A percentile compares a stretch with the other conserved stretches of the same genome.
phyloP scores from a whole-genome alignment of 257 asterid species.

The Henckelia pumila region DNA sequence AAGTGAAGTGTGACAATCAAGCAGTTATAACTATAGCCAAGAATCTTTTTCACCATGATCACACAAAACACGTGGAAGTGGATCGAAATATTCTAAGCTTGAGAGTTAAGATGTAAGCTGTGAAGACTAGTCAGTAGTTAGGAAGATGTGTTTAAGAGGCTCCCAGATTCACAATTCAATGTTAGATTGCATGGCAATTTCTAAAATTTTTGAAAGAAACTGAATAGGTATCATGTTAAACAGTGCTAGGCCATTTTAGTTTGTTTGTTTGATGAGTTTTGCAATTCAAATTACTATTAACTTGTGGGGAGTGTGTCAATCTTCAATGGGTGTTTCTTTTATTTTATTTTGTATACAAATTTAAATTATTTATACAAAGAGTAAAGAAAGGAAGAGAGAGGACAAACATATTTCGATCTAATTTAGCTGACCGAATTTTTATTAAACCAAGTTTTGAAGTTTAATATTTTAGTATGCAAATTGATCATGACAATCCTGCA shows the following conservation, averaged over 20 bases:
- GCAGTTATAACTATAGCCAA: too few relatives aligned
- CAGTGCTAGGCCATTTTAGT: not conserved
- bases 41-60: too few relatives aligned
- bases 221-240: not conserved
- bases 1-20: too few relatives aligned
- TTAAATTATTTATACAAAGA: not conserved
- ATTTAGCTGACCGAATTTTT: not conserved
- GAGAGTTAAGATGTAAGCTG: too few relatives aligned
- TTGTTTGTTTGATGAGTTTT: conserved; percentile 5
- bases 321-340: not conserved
- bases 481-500: conserved; percentile 4
- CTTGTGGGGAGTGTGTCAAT: not conserved
- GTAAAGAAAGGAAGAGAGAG: not conserved
- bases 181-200: too few relatives aligned
- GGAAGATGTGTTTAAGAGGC: not conserved
- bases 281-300: not conserved
- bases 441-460: conserved; percentile 1
- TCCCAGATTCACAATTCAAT: too few relatives aligned
- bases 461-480: not conserved
- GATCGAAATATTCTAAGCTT: too few relatives aligned
- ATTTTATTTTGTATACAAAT: not conserved
- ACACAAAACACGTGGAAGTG: too few relatives aligned
- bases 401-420: not conserved
- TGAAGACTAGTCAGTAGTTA: too few relatives aligned
- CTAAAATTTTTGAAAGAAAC: too few relatives aligned